Evolutionary conservation across 2,329 filamentous ascomycete species (phyloP), one percentile per base, ranked within the genome.

Genomic region (Plenodomus tracheiphilus): DNA sequence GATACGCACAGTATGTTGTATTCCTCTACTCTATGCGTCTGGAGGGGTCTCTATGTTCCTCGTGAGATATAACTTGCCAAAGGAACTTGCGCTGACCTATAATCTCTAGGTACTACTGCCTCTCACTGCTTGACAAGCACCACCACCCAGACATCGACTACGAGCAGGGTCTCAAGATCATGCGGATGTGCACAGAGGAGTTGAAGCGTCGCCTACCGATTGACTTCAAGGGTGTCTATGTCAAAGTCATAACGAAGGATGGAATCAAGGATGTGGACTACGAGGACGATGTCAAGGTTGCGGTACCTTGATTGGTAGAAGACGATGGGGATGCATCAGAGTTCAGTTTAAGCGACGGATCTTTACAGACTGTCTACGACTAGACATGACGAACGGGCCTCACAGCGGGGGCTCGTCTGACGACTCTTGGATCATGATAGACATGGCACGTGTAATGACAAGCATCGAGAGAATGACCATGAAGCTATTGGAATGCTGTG

Each of bases 41-140:
- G 22, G 35, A 42, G 18, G 16, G 36, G 11, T 4, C 17, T 4
- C 10, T 25, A 19, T 40, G 21, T 43, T 17, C 8, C 20, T 16
- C 17, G 13, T 32, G 11, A 8, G 4, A 7, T 15, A 32, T 15
- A 10, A 6, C 4, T 7, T 32, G 13, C 4, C n/a, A n/a, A 10
- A 4, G 8, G 28, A 11, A 32, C 13, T 4, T 11, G 20, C 22
- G 45, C 51, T 56, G 39, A 55, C 35, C 35, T 5, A 21, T 2
- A 15, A 13, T 17, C 18, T 42, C 22, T 39, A 91, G 86, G 77
- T 97, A 97, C 82, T 99, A 99, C 82, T 99, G 94, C 75, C 82
- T 99, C 53, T 95, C 91, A 6, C 95, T 96, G 63, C 85, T 99
- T 43, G 94, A 99, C 79, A 99, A 99, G 81, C 94, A 99, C 74